phyloP scores from a whole-genome alignment of 83 land plant species.

The Picea abies region DNA sequence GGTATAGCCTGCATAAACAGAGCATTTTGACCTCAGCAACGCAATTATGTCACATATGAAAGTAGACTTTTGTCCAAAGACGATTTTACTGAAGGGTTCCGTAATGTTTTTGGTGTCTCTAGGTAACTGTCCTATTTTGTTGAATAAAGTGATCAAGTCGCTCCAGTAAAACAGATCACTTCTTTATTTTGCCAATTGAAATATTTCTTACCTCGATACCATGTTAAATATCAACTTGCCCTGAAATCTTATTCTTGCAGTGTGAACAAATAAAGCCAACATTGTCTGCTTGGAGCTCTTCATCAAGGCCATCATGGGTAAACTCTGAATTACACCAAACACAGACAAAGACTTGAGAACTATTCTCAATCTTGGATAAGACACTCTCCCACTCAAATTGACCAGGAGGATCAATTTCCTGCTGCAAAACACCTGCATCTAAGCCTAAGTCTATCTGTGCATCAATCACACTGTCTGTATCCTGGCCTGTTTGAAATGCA shows the following conservation, averaged over 20 bases:
- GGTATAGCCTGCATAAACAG: not conserved
- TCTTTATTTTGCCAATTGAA: conserved; percentile 9
- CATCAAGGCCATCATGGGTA: conserved; percentile 33
- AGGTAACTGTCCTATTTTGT: not conserved
- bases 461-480: conserved; percentile 20
- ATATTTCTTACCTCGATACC: not conserved
- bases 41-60: not conserved
- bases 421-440: conserved; percentile 26
- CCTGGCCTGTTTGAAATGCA: conserved; percentile 22
- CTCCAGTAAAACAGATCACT: not conserved
- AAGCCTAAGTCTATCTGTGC: conserved; percentile 14
- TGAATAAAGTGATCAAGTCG: not conserved
- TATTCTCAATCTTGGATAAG: conserved; percentile 17
- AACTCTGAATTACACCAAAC: conserved; percentile 62
- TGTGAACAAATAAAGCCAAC: conserved; percentile 62
- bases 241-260: conserved; percentile 52
- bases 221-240: conserved; percentile 22
- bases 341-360: conserved; percentile 36
- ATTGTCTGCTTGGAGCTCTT: conserved; percentile 40
- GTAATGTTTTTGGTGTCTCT: not conserved
- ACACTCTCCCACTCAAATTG: conserved; percentile 38
- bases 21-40: not conserved
- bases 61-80: not conserved
- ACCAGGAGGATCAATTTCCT: conserved; percentile 11
- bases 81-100: not conserved